Conservation (phyloP, 805 yeast genomes). For the Hanseniaspora nectarophila region DNA sequence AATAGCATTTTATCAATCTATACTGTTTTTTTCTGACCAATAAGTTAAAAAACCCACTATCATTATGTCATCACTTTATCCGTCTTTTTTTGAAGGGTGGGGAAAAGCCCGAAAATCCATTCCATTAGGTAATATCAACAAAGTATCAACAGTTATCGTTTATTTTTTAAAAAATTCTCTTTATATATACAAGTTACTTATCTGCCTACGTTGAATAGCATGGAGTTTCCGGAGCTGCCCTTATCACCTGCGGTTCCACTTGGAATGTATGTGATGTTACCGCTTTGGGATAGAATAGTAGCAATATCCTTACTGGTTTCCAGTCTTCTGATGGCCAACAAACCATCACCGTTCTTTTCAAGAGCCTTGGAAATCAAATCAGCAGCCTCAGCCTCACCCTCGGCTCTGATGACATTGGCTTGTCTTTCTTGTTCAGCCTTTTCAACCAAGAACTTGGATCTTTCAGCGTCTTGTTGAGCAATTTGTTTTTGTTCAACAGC, state of each 20-base stretch:
- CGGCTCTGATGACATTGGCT: constrained; percentile 91
- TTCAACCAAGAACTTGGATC: constrained; percentile 86
- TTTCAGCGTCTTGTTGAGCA: constrained; percentile 98
- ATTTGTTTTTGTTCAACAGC: constrained; percentile 98
- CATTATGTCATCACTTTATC: too few species aligned
- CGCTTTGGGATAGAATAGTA: constrained; percentile 63
- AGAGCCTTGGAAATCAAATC: constrained; percentile 88
- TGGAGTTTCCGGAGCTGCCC: constrained; percentile 37
- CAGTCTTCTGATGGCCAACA: constrained; percentile 81
- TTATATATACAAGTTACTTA: constrained; percentile 20
- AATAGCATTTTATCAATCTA: too few species aligned
- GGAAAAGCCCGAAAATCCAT: too few species aligned
- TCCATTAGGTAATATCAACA: neutral
- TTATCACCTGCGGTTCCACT: constrained; percentile 29
- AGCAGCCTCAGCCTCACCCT: constrained; percentile 98
- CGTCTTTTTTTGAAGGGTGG: too few species aligned
- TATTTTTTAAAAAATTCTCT: too few species aligned
- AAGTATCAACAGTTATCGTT: too few species aligned
- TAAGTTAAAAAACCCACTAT: too few species aligned
- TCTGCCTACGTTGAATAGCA: constrained; percentile 60
- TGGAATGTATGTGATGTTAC: constrained; percentile 85
- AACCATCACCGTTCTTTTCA: constrained; percentile 89
- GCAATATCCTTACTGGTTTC: constrained; percentile 97
- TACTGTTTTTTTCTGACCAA: too few species aligned
- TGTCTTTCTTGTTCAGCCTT: constrained; percentile 95